These are phyloP conservation scores for Pleurotus salmoneostramineus DNA, from an alignment of 768 basidiomycete genomes.

Conservation along the genomic window DNA sequence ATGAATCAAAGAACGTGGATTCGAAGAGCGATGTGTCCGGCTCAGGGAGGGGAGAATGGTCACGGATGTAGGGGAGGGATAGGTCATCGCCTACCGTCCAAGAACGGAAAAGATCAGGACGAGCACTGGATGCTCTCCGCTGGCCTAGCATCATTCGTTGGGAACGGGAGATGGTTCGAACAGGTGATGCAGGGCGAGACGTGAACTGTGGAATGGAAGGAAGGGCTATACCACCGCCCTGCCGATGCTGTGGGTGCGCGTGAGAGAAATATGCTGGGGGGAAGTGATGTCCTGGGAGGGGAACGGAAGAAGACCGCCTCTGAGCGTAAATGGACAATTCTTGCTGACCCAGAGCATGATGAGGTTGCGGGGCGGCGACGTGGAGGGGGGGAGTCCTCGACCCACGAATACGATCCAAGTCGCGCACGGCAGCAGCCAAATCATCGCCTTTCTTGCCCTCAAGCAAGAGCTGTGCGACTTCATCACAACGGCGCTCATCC, in stretches of 20 bases:
- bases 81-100: constrained; percentile 25
- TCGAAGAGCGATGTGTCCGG: constrained; percentile 46
- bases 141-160: constrained; percentile 37
- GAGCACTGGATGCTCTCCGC: constrained; percentile 47
- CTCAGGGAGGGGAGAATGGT: constrained; percentile 46
- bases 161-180: constrained; percentile 37
- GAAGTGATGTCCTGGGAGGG: constrained; percentile 43
- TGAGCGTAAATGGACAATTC: constrained; percentile 26
- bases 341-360: constrained; percentile 12
- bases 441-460: constrained; percentile 71
- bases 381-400: constrained; percentile 9
- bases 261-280: constrained; percentile 12
- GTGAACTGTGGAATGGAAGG: constrained; percentile 30
- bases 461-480: constrained; percentile 59
- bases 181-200: constrained; percentile 42
- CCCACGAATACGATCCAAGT: constrained; percentile 40
- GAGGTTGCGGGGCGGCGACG: constrained; percentile 10
- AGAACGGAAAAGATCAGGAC: constrained; percentile 31
- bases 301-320: constrained; percentile 62
- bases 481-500: constrained; percentile 65
- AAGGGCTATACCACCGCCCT: constrained; percentile 33
- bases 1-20: constrained; percentile 27
- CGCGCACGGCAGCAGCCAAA: constrained; percentile 57
- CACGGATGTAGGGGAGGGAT: constrained; percentile 29
- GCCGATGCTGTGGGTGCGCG: constrained; percentile 14